Percentiles rank a stretch among this genome's conserved stretches.
phyloP scores from a whole-genome alignment of 1,139 yeast species.

The Protomyces macrosporus region DNA sequence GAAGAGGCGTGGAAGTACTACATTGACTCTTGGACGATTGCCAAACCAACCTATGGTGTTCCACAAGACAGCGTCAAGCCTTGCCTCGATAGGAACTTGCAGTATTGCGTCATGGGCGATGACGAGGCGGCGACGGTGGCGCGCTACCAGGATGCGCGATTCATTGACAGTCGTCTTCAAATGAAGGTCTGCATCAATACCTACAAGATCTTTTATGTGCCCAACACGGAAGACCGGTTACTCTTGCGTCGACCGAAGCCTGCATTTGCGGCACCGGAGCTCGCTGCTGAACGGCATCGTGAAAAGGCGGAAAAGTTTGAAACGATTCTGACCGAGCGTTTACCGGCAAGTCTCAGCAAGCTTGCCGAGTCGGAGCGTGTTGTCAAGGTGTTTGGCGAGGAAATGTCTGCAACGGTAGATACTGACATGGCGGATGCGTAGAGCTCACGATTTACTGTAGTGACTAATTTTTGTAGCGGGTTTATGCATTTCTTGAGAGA shows the following conservation, averaged over 20 bases:
- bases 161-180: conserved; percentile 54
- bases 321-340: background rate
- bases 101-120: conserved; percentile 47
- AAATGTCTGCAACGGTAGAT: no score
- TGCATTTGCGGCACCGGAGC: background rate
- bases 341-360: background rate
- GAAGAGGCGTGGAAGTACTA: conserved; percentile 90
- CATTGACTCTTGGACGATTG: conserved; percentile 84
- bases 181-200: conserved; percentile 76
- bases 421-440: no score
- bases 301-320: background rate
- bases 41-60: conserved; percentile 95
- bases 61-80: conserved; percentile 75
- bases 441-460: no score
- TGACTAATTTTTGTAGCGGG: background rate
- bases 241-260: conserved; percentile 38
- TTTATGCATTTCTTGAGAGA: background rate
- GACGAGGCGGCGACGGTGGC: conserved; percentile 6
- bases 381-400: background rate
- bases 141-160: background rate
- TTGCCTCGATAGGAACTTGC: conserved; percentile 52
- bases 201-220: conserved; percentile 74
- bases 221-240: conserved; percentile 76
- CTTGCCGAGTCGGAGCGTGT: background rate
- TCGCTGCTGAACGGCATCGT: background rate